Base-by-base conservation (phyloP, 768 basidiomycete species). In the Atractiella rhizophila region DNA sequence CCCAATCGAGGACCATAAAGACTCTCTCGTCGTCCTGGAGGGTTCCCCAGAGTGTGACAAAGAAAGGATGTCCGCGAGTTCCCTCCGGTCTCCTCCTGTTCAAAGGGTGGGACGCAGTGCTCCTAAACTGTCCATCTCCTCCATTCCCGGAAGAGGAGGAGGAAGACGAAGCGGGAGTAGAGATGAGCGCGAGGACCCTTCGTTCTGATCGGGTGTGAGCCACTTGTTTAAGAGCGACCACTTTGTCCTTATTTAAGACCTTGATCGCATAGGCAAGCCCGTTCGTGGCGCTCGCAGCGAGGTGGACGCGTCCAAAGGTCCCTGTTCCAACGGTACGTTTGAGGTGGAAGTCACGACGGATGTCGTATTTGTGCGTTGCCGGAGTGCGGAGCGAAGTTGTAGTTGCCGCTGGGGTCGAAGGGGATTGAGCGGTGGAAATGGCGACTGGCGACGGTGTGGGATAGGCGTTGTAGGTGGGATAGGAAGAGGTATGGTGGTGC, bases 121-220 rank as follows among this genome's bases (percentile, higher is more conserved):
- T n/a, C n/a, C n/a, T n/a, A n/a, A n/a, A n/a, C n/a, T n/a, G n/a
- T n/a, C n/a, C n/a, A n/a, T n/a, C n/a, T n/a, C n/a, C n/a, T n/a
- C n/a, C n/a, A n/a, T n/a, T n/a, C n/a, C n/a, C n/a, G n/a, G n/a
- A n/a, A n/a, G n/a, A n/a, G n/a, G n/a, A n/a, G n/a, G n/a, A n/a
- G n/a, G n/a, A n/a, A n/a, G n/a, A n/a, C n/a, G n/a, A n/a, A n/a
- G n/a, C n/a, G n/a, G n/a, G n/a, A n/a, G n/a, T n/a, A 30, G 29
- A 16, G 80, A 81, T n/a, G n/a, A n/a, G n/a, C n/a, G n/a, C n/a
- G 30, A 98, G 71, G 53, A 96, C 94, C 55, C 78, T 75, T 19
- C 86, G 73, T 57, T 98, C 91, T 5, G 83, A 83, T 54, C 91
- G 94, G 50, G 96, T 88, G 59, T 98, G 91, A 56, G 94, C 86